Base-by-base conservation (phyloP, 2,329 filamentous ascomycete genomes). In the Colletotrichum cordylinicola region DNA sequence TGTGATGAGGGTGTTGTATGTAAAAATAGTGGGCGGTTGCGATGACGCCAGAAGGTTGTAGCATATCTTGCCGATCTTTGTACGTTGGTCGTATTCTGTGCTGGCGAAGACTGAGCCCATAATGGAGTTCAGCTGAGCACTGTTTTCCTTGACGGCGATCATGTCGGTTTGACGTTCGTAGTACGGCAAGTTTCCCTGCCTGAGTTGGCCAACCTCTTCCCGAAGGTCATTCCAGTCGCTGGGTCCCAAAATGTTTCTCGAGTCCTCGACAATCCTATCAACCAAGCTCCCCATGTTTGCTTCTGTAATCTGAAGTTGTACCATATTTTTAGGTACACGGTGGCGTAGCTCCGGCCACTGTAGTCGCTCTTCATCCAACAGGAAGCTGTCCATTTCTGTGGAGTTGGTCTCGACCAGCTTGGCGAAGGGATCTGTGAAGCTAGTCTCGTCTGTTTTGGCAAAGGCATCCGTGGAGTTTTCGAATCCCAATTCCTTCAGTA, bases 1-100 rank as follows among this genome's bases (percentile, higher is more conserved):
- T n/a, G 90, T 82, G 4, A 96, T 89, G 31, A 97, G 87, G 15
- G 89, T 88, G 80, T 96, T 96, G 85, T 93, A 95, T 5, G 93
- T 95, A 78, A 92, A 88, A 43, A 94, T 89, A 77, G 91, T 91
- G 1, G 94, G 93, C 0, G 92, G 90, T 21, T 90, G 86, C 3
- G 88, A 82, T 4, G 91, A 92, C 5, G 91, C 85, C 18, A 95
- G 87, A 4, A 97, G 85, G 80, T 95, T 95, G 83, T 93, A 93
- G 82, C 90, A 91, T 68, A 92, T 86, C 79, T 87, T 88, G n/a
- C 81, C 82, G 37, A 87, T 82, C 33, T 65, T 73, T n/a, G 67
- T 5, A 10, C 15, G 24, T 13, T 48, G 24, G 21, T 74, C 61
- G 13, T 67, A 58, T 37, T 43, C 15, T 29, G 27, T 27, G 43